phyloP scores from a whole-genome alignment of 768 basidiomycete species.

The Xerocomus spinulosus region DNA sequence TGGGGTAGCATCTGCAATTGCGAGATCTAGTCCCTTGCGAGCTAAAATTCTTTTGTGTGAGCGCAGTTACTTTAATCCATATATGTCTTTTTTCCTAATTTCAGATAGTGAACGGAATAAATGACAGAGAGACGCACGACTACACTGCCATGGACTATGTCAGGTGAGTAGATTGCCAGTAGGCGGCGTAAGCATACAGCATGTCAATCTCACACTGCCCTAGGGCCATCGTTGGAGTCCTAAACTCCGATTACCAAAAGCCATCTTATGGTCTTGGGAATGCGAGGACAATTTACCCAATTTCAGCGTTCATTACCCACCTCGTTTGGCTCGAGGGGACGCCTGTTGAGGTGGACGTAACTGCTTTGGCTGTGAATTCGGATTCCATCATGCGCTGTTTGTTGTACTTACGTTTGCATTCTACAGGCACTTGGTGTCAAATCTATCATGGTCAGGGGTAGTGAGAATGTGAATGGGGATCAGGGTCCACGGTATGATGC shows the following conservation, averaged over 20 bases:
- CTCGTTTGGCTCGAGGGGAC: conserved; percentile 71
- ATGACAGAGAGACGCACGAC: conserved; percentile 86
- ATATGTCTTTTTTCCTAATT: conserved; percentile 4
- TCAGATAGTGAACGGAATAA: conserved; percentile 70
- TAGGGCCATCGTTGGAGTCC: conserved; percentile 65
- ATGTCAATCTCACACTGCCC: conserved; percentile 7
- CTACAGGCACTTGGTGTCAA: conserved; percentile 54
- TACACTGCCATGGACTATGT: conserved; percentile 86
- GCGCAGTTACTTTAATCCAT: conserved; percentile 23
- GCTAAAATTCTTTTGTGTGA: conserved; percentile 84
- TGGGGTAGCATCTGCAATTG: conserved; percentile 75
- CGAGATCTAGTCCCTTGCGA: conserved; percentile 61
- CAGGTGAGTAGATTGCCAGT: conserved; percentile 39
- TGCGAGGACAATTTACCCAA: conserved; percentile 59
- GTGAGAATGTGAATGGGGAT: conserved; percentile 13
- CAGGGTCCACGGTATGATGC: conserved; percentile 42
- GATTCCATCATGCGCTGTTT: background rate
- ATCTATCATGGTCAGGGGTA: conserved; percentile 46
- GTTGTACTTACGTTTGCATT: conserved; percentile 1
- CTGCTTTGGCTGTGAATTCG: conserved; percentile 53
- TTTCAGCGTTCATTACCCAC: conserved; percentile 82
- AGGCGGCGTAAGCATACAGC: background rate
- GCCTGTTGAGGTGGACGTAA: conserved; percentile 56
- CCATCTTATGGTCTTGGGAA: conserved; percentile 53
- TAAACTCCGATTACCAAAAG: conserved; percentile 57